phyloP scores from a whole-genome alignment of 495 filamentous ascomycete species.

The Penicillium mononematosum region DNA sequence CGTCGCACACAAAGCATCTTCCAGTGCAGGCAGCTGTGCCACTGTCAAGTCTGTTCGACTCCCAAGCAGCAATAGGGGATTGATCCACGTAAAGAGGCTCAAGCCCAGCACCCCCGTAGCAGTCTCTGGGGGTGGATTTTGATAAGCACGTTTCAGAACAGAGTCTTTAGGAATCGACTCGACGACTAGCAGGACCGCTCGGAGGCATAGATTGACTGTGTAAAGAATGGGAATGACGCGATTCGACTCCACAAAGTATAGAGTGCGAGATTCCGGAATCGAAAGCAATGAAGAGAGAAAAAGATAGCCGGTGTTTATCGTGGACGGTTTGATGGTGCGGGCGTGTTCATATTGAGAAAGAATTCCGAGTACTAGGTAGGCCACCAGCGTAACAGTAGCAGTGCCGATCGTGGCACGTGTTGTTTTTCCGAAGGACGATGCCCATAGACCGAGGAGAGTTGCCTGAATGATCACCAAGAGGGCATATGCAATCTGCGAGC shows the following conservation, averaged over 20 bases:
- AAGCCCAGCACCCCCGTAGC: slow-evolving; percentile 44
- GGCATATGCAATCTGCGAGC: slow-evolving; percentile 30
- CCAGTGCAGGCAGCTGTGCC: slow-evolving; percentile 35
- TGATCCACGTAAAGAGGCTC: slow-evolving; percentile 52
- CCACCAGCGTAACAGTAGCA: slow-evolving; percentile 28
- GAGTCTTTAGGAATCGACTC: slow-evolving; percentile 42
- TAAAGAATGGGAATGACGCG: slow-evolving; percentile 36
- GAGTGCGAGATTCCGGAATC: slow-evolving; percentile 34
- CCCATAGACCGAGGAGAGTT: slow-evolving; percentile 40
- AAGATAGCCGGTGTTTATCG: slow-evolving; percentile 37
- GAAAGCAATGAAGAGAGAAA: slow-evolving; percentile 41
- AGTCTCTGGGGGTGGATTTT: slow-evolving; percentile 45
- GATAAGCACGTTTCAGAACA: slow-evolving; percentile 36
- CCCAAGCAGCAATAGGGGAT: slow-evolving; percentile 40
- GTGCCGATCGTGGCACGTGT: slow-evolving; percentile 17
- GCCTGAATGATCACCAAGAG: slow-evolving; percentile 35
- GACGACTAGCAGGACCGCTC: slow-evolving; percentile 39
- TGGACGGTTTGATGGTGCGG: slow-evolving; percentile 36
- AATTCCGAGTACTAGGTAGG: slow-evolving; percentile 26
- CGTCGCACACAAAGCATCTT: slow-evolving; percentile 25
- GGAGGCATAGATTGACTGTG: slow-evolving; percentile 24
- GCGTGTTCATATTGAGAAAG: slow-evolving; percentile 39
- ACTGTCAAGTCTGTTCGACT: slow-evolving; percentile 35
- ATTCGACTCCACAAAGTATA: slow-evolving; percentile 28
- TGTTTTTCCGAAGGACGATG: slow-evolving; percentile 17